Percentiles rank a stretch among this genome's conserved stretches.
phyloP scores from a whole-genome alignment of 2,329 filamentous ascomycete species.

The Mycosphaerella arachidis region DNA sequence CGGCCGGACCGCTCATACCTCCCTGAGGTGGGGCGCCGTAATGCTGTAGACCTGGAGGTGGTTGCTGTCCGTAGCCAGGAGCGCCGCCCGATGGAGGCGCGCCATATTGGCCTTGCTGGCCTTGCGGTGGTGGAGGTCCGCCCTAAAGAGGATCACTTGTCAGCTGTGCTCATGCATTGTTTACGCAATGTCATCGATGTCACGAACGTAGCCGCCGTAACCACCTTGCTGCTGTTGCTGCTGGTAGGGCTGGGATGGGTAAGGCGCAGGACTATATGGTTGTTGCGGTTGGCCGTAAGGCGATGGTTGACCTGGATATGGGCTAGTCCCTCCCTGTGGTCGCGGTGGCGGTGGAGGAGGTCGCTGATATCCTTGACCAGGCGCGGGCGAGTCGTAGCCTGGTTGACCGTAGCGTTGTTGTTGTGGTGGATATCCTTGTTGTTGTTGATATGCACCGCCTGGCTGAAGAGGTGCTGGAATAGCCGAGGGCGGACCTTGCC shows the following conservation, averaged over 20 bases:
- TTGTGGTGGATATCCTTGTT: conserved; percentile 14
- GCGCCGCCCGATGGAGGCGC: conserved; percentile 27
- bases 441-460: conserved; percentile 22
- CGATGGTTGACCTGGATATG: conserved; percentile 26
- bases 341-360: conserved; percentile 34
- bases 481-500: conserved; percentile 32
- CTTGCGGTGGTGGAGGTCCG: conserved; percentile 19
- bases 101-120: conserved; percentile 24
- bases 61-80: conserved; percentile 12
- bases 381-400: conserved; percentile 32
- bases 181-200: neutral
- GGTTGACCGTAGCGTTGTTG: neutral
- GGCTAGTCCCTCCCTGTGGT: conserved; percentile 17
- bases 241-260: conserved; percentile 25
- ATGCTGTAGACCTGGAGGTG: conserved; percentile 31
- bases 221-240: conserved; percentile 24
- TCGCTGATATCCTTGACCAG: conserved; percentile 35
- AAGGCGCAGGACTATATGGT: conserved; percentile 15
- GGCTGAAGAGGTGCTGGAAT: conserved; percentile 43
- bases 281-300: conserved; percentile 18
- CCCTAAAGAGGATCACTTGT: conserved; percentile 19
- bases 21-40: conserved; percentile 30
- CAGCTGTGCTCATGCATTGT: conserved; percentile 3
- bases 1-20: conserved; percentile 38
- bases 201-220: conserved; percentile 33